Evolutionary conservation across 257 asterid genomes (phyloP).

Genomic region (Solanum sparsipilum): DNA sequence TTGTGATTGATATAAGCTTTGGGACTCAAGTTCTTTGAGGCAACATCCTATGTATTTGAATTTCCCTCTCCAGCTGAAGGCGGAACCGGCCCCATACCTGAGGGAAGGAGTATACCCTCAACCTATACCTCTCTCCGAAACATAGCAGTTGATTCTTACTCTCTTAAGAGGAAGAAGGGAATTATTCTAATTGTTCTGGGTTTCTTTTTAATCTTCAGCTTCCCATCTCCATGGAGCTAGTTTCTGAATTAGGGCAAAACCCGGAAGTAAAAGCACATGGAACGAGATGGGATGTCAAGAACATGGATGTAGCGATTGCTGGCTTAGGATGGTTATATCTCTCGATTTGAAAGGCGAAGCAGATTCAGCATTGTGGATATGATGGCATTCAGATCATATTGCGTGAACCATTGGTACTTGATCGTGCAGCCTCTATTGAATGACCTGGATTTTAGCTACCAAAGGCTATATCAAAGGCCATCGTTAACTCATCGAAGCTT

Average conservation of each 20-base stretch:
- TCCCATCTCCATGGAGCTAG: conserved; percentile 45
- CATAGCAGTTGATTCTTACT: not conserved
- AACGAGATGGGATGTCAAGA: conserved; percentile 76
- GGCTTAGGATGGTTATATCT: conserved; percentile 87
- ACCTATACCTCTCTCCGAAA: not conserved
- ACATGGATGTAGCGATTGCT: conserved; percentile 63
- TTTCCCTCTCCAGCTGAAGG: not conserved
- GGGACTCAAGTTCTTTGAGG: not conserved
- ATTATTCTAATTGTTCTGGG: not conserved
- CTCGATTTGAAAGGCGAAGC: conserved; percentile 81
- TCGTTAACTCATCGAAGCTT: conserved; percentile 49
- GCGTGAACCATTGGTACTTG: conserved; percentile 86
- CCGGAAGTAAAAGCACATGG: conserved; percentile 55
- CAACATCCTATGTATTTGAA: not conserved
- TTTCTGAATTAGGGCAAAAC: conserved; percentile 62
- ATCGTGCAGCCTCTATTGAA: conserved; percentile 66
- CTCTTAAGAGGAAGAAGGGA: not conserved
- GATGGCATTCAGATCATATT: conserved; percentile 51
- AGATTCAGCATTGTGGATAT: conserved; percentile 52
- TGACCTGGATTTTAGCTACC: conserved; percentile 88
- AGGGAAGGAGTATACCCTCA: not conserved
- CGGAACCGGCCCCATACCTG: not conserved
- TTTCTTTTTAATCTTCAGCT: conserved; percentile 36
- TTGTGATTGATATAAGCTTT: not conserved
- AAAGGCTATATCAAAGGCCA: conserved; percentile 33